A percentile compares a stretch with the other conserved stretches of the same genome.
Evolutionary conservation across 306 rosid genomes (phyloP).

Genomic region (Inga leiocalycina): DNA sequence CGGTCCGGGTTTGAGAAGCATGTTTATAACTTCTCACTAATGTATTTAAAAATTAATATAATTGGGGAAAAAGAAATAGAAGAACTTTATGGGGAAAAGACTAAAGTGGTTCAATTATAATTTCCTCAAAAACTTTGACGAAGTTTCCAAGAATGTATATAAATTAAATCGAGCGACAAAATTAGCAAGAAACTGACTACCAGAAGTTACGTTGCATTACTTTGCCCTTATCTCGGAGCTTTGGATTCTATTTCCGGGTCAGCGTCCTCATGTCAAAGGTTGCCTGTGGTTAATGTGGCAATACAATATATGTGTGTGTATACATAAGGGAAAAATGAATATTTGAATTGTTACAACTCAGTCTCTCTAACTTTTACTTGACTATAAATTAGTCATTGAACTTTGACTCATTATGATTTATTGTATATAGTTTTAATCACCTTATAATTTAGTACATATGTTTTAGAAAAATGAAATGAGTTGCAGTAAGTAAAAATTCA

Average conservation of each 20-base stretch:
- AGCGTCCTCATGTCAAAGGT: not conserved
- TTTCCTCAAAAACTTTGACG: not conserved
- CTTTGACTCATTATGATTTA: too few species aligned
- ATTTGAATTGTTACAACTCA: too few species aligned
- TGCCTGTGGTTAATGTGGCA: not conserved
- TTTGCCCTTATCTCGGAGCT: conserved; percentile 15
- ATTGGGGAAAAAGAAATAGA: not conserved
- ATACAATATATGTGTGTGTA: not conserved
- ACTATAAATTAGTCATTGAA: too few species aligned
- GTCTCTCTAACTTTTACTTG: fast-evolving
- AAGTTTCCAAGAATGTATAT: not conserved
- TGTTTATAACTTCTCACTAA: too few species aligned
- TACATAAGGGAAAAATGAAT: too few species aligned
- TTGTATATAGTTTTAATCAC: too few species aligned
- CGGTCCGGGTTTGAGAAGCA: too few species aligned
- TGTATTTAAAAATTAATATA: too few species aligned
- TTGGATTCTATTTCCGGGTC: conserved; percentile 20
- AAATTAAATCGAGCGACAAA: not conserved
- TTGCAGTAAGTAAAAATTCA: too few species aligned
- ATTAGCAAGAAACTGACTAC: not conserved
- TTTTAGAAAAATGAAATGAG: too few species aligned
- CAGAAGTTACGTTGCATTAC: not conserved
- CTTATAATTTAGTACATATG: too few species aligned
- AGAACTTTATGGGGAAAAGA: not conserved
- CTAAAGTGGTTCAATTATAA: not conserved